A percentile compares a stretch with the other conserved stretches of the same genome.
Evolutionary conservation across 106 monocot genomes (phyloP).

Genomic region (Dioscorea dumetorum): DNA sequence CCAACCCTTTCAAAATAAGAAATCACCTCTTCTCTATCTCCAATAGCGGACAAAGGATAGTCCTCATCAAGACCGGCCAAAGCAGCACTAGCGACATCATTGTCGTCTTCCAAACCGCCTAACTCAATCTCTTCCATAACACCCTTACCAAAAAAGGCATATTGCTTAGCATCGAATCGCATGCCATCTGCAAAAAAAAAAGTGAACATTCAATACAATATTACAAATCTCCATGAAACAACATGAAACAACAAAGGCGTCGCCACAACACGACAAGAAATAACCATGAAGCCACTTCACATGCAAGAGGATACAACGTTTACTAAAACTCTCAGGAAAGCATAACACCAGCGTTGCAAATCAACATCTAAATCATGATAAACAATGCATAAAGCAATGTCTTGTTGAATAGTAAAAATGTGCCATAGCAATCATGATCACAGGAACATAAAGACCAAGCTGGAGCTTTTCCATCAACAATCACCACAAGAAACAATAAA

Average conservation of each 20-base stretch:
- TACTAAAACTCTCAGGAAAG: no score
- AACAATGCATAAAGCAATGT: background rate
- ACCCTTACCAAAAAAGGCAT: constrained; percentile 73
- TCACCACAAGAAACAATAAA: no score
- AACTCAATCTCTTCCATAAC: constrained; percentile 65
- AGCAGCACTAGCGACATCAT: constrained; percentile 12
- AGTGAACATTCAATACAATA: background rate
- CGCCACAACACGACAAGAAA: no score
- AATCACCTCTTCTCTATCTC: constrained; percentile 35
- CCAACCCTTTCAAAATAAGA: background rate
- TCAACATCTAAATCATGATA: background rate
- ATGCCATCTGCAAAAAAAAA: constrained; percentile 28
- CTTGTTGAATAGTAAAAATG: no score
- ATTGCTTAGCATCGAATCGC: constrained; percentile 78
- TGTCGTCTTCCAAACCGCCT: constrained; percentile 65
- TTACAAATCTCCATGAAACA: constrained; percentile 1
- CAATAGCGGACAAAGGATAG: constrained; percentile 13
- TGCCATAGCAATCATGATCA: no score
- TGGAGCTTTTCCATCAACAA: no score
- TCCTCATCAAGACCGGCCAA: constrained; percentile 26
- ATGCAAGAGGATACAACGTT: no score
- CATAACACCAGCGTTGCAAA: no score
- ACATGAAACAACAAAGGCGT: no score
- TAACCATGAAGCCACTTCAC: no score
- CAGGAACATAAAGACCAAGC: no score